A percentile compares a stretch with the other conserved stretches of the same genome.
Evolutionary conservation across 2,329 filamentous ascomycete species (phyloP).

Genomic region (Aspergillus cejpii): DNA sequence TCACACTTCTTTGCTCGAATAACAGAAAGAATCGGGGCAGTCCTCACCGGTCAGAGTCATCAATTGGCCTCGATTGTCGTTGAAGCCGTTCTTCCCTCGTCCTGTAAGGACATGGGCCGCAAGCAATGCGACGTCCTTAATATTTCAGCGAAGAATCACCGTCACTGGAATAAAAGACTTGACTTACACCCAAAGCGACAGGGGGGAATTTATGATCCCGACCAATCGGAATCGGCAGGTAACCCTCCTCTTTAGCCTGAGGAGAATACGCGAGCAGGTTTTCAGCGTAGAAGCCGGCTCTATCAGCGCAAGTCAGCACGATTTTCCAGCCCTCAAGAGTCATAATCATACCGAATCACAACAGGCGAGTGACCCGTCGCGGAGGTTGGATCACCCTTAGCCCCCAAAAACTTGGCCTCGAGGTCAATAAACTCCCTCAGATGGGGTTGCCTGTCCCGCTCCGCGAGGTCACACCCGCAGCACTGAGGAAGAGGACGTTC

Average conservation of each 20-base stretch:
- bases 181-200: slow-evolving; percentile 43
- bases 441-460: slow-evolving; percentile 44
- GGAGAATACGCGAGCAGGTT: slow-evolving; percentile 46
- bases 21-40: slow-evolving; percentile 38
- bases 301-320: no score
- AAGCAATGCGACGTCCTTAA: slow-evolving; percentile 44
- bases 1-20: background rate
- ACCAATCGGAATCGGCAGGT: slow-evolving; percentile 45
- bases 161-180: background rate
- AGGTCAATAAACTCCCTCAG: slow-evolving; percentile 49
- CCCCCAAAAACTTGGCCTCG: slow-evolving; percentile 39
- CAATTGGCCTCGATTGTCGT: slow-evolving; percentile 48
- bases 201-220: slow-evolving; percentile 47
- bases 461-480: slow-evolving; percentile 47
- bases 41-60: slow-evolving; percentile 45
- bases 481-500: slow-evolving; percentile 46
- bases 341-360: slow-evolving; percentile 36
- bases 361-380: slow-evolving; percentile 41
- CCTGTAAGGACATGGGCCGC: slow-evolving; percentile 45
- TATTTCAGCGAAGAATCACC: slow-evolving; percentile 12
- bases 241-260: slow-evolving; percentile 42
- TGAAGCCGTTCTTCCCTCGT: slow-evolving; percentile 46
- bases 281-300: slow-evolving; percentile 48
- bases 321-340: no score
- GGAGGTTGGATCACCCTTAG: slow-evolving; percentile 41